Conservation (phyloP, 352 stramenopile species). For the Globisporangium okanoganense region DNA sequence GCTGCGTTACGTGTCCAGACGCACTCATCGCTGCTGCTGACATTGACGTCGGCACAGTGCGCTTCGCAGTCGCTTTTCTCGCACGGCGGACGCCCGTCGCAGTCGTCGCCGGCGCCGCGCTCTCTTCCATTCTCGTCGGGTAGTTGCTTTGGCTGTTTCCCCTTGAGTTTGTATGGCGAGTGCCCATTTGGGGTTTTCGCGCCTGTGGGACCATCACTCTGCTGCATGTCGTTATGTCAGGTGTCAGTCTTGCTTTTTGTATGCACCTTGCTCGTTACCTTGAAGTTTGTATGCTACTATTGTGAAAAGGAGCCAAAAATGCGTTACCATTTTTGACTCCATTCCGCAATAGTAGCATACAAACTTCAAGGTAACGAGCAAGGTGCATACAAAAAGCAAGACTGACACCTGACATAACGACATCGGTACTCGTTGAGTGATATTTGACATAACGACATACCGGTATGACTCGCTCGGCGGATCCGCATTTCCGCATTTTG, state of each 20-base stretch:
- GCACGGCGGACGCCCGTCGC: neutral
- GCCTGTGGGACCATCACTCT: neutral
- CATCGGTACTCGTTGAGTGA: no score
- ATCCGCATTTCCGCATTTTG: constrained; percentile 6
- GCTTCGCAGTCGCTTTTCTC: neutral
- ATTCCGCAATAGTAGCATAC: no score
- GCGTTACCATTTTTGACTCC: no score
- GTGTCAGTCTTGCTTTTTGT: neutral
- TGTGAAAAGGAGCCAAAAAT: no score
- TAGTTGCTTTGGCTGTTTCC: neutral
- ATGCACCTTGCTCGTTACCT: neutral
- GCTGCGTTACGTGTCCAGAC: neutral
- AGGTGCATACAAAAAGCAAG: neutral
- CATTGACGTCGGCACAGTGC: neutral
- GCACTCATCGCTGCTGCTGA: neutral
- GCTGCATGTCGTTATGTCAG: neutral
- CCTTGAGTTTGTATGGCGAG: constrained; percentile 4
- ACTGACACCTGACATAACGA: neutral
- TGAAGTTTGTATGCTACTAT: no score
- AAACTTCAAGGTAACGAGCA: neutral
- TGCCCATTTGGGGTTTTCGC: neutral
- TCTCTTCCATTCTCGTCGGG: constrained; percentile 10
- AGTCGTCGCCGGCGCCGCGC: neutral
- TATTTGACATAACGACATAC: no score
- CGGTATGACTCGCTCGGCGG: no score